Evolutionary conservation across 2,329 filamentous ascomycete genomes (phyloP), one percentile per base, ranked within the genome.

Genomic region (Neocucurbitaria cava): DNA sequence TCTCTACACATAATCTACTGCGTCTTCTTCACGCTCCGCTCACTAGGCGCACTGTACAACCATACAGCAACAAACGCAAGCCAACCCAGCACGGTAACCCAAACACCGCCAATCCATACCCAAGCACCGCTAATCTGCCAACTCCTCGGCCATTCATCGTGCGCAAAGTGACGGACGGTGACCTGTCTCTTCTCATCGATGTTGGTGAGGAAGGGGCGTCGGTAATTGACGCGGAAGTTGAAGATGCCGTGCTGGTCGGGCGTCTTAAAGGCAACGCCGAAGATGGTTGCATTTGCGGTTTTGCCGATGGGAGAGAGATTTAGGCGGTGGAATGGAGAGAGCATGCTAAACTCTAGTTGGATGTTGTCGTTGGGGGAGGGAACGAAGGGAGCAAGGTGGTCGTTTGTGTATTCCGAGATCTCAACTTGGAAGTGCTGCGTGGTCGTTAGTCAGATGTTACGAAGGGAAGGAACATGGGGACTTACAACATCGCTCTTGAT

Each of bases 231-330:
- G 73, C 89, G 87, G 85, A 99, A 98, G 81, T 96, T 96, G 85
- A 98, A 99, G 79, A 99, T 97, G 73, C 95, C 95, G 80, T 99
- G 95, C 79, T 99, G 95, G 76, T 99, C 95, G 4, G 95, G 95
- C 3, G 94, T 85, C 61, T 83, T 89, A 79, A 99, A 97, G 21
- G 85, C 83, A 41, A 85, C 83, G 59, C 84, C 83, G 81, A 89
- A 99, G 58, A 90, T 83, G 45, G 90, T 88, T 61, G 87, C 87
- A 67, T 91, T 88, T 49, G 82, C 77, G 1, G 87, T 89, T 23
- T 81, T 82, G 28, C 78, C 76, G 42, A 79, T 66, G 0, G 86
- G 84, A 8, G 79, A 68, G 28, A 99, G 87, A 55, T 87, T 82
- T 30, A 98, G 84, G 38, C 95, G 93, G 80, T 97, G 89, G 86